Percentiles rank a stretch among this genome's conserved stretches.
phyloP scores from a whole-genome alignment of 257 asterid species.

The Fraxinus quadrangulata region DNA sequence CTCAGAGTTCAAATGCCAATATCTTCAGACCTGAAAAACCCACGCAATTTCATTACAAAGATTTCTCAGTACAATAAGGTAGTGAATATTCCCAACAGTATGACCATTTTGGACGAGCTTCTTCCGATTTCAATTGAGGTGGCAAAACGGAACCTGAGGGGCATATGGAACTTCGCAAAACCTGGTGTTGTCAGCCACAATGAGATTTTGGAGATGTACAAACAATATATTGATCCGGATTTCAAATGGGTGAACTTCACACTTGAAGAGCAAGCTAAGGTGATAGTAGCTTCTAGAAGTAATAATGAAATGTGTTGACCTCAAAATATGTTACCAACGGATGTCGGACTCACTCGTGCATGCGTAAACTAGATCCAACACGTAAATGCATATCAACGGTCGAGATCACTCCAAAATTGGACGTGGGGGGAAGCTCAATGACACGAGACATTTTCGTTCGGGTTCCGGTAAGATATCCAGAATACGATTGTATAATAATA shows the following conservation, averaged over 20 bases:
- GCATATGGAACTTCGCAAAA: conserved; percentile 33
- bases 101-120: conserved; percentile 32
- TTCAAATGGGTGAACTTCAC: conserved; percentile 30
- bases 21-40: conserved; percentile 32
- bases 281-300: conserved; percentile 31
- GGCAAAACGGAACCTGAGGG: conserved; percentile 29
- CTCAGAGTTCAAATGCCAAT: conserved; percentile 32
- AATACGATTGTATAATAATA: no score
- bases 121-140: conserved; percentile 33
- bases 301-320: conserved; percentile 16
- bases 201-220: conserved; percentile 31
- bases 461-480: no score
- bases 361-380: no score
- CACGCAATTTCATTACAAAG: conserved; percentile 30
- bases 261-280: conserved; percentile 31
- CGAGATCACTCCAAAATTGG: no score
- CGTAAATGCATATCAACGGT: no score
- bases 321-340: no score
- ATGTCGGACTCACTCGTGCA: no score
- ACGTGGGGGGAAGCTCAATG: no score
- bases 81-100: conserved; percentile 32
- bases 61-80: conserved; percentile 27
- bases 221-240: conserved; percentile 22
- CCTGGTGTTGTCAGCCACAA: conserved; percentile 30
- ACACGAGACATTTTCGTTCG: no score